A percentile compares a stretch with the other conserved stretches of the same genome.
Evolutionary conservation across 768 basidiomycete genomes (phyloP).

Genomic region (Russula compacta): DNA sequence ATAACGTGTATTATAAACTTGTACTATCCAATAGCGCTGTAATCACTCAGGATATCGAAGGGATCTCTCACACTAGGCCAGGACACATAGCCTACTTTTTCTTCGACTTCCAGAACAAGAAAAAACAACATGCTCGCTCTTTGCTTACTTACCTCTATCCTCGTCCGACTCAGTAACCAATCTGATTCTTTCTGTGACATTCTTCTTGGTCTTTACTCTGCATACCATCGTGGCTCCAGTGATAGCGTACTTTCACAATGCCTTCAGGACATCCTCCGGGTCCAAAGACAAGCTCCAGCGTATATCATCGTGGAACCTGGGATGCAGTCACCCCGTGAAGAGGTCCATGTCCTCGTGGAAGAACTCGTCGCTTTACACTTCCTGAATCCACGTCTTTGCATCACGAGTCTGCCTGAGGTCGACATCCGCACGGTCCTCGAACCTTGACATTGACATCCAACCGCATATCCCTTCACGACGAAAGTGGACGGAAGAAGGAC

Average conservation of each 20-base stretch:
- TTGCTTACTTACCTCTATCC: background rate
- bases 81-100: background rate
- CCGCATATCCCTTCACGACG: background rate
- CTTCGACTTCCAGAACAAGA: background rate
- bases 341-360: background rate
- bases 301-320: background rate
- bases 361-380: background rate
- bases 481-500: background rate
- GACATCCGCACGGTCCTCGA: background rate
- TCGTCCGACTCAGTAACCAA: background rate
- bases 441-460: background rate
- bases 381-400: background rate
- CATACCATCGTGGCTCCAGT: background rate
- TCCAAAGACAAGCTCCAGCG: background rate
- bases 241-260: background rate
- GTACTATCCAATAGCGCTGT: background rate
- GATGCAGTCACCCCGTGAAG: background rate
- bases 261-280: background rate
- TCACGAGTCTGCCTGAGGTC: background rate
- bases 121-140: constrained; percentile 22
- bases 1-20: background rate
- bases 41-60: background rate
- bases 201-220: background rate
- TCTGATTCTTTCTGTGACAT: background rate
- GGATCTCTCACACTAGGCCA: background rate